Evolutionary conservation across 345 rosid genomes (phyloP).

Genomic region (Lagerstroemia speciosa): DNA sequence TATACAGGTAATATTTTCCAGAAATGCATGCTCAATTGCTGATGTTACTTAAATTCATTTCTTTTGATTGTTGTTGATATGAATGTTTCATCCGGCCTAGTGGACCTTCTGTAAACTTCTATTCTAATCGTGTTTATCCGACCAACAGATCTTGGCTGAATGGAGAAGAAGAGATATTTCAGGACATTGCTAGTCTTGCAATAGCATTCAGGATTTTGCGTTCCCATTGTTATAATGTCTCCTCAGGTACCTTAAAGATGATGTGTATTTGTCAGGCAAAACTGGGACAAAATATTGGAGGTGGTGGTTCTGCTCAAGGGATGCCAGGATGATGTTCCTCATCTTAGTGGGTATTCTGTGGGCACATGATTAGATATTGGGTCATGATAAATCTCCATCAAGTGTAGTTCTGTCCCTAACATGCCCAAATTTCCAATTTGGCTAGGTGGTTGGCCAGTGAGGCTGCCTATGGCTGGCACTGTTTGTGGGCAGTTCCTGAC

Average conservation of each 20-base stretch:
- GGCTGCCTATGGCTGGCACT: neutral
- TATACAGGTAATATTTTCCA: conserved; percentile 42
- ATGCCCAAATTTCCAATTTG: too few species aligned
- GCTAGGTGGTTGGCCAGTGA: neutral
- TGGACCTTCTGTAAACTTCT: neutral
- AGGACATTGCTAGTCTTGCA: conserved; percentile 50
- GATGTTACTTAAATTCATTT: neutral
- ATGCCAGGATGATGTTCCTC: neutral
- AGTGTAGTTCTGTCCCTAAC: too few species aligned
- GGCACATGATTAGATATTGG: neutral
- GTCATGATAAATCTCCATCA: neutral
- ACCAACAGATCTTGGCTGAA: conserved; percentile 61
- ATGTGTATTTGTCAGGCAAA: neutral
- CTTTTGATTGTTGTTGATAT: neutral
- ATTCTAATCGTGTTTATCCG: conserved; percentile 14
- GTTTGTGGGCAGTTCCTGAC: neutral
- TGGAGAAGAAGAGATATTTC: conserved; percentile 61
- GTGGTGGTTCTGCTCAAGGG: neutral
- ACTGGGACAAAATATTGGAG: neutral
- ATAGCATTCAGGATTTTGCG: conserved; percentile 73
- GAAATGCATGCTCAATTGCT: neutral
- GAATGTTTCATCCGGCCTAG: neutral
- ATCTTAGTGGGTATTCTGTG: neutral
- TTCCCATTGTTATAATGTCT: conserved; percentile 55
- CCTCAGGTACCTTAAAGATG: conserved; percentile 41